These are phyloP conservation scores for Heterobasidion annosum DNA, from an alignment of 1,284 basidiomycete genomes.

Conservation along the genomic window DNA sequence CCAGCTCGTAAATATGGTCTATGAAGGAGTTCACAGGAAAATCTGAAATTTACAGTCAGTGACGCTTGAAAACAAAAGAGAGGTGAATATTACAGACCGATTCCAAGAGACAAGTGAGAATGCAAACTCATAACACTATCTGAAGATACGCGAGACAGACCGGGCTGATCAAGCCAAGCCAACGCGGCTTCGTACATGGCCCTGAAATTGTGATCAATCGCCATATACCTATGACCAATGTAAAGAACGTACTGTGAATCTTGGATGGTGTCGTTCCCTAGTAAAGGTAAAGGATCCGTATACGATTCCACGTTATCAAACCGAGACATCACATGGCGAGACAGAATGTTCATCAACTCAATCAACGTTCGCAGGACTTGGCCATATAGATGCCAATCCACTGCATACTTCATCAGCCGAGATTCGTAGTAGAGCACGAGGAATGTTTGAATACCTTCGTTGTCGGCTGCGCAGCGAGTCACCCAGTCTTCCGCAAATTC, in stretches of 20 bases:
- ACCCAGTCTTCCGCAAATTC: constrained; percentile 45
- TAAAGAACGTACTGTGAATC: constrained; percentile 5
- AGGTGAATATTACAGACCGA: neutral
- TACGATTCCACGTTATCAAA: constrained; percentile 8
- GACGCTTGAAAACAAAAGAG: neutral
- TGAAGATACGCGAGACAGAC: constrained; percentile 4
- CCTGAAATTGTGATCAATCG: neutral
- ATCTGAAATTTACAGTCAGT: constrained; percentile 3
- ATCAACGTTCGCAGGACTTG: constrained; percentile 34
- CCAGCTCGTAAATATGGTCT: constrained; percentile 10
- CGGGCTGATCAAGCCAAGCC: constrained; percentile 8
- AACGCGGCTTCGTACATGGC: constrained; percentile 7
- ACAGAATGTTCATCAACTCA: constrained; percentile 29
- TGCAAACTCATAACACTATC: constrained; percentile 6
- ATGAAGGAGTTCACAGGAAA: constrained; percentile 11
- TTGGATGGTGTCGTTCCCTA: constrained; percentile 3
- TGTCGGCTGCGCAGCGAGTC: constrained; percentile 37
- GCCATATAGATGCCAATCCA: constrained; percentile 51
- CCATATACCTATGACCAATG: neutral
- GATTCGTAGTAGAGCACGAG: neutral
- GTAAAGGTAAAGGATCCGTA: constrained; percentile 5
- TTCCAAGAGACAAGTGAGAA: constrained; percentile 4
- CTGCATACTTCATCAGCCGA: constrained; percentile 21
- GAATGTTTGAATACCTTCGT: constrained; percentile 35
- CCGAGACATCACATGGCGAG: constrained; percentile 23